These are phyloP conservation scores for Sodiomyces alkalinus DNA, from an alignment of 2,329 filamentous ascomycete species.

Conservation along the genomic window DNA sequence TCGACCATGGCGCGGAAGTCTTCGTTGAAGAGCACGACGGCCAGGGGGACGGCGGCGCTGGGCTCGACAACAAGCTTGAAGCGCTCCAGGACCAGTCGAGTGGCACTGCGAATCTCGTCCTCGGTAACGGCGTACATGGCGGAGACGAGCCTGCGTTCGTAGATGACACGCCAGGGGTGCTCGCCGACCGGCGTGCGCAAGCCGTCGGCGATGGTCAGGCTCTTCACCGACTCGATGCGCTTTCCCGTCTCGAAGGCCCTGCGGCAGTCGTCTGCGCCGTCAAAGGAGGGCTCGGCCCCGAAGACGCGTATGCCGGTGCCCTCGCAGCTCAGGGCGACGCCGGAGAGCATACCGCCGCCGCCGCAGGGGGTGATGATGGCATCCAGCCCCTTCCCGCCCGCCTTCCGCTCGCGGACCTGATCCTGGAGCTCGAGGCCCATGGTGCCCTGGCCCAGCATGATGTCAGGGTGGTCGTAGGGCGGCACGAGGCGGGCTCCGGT, in stretches of 20 bases:
- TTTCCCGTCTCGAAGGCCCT: conserved; percentile 50
- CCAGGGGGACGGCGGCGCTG: conserved; percentile 69
- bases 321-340: conserved; percentile 62
- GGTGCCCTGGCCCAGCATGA: conserved; percentile 89
- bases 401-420: conserved; percentile 45
- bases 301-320: conserved; percentile 64
- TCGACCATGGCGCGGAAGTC: conserved; percentile 62
- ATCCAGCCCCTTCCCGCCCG: conserved; percentile 30
- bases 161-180: conserved; percentile 65
- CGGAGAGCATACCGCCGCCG: conserved; percentile 77
- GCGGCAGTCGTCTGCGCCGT: conserved; percentile 73
- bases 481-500: conserved; percentile 72
- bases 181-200: conserved; percentile 68
- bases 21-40: conserved; percentile 71
- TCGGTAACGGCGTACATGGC: conserved; percentile 64
- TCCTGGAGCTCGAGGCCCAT: conserved; percentile 66
- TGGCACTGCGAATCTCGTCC: conserved; percentile 62
- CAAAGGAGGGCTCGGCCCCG: conserved; percentile 68
- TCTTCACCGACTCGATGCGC: conserved; percentile 53
- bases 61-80: conserved; percentile 89
- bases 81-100: conserved; percentile 68
- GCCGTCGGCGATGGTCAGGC: conserved; percentile 78
- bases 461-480: conserved; percentile 84
- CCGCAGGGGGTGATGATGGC: conserved; percentile 73
- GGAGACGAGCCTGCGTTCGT: conserved; percentile 51